Percentiles rank a stretch among this genome's conserved stretches.
Evolutionary conservation across 164 flowering plant species (phyloP).

Genomic region (Tetrastigma voinierianum): DNA sequence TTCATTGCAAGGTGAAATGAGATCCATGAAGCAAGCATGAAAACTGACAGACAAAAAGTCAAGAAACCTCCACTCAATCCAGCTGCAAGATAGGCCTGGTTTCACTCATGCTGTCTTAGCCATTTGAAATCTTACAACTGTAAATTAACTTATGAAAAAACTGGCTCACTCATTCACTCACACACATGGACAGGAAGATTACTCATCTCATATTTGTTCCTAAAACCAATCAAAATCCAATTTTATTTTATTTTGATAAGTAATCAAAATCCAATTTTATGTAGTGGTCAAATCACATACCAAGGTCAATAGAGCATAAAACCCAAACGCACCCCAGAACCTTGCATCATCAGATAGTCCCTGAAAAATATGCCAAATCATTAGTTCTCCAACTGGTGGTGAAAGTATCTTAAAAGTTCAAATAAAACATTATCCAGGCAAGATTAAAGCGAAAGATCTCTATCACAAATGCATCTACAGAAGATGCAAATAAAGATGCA

Average conservation of each 20-base stretch:
- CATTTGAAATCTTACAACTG: conserved; percentile 4
- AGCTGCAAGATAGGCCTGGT: conserved; percentile 72
- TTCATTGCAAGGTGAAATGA: conserved; percentile 38
- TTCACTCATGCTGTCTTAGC: conserved; percentile 18
- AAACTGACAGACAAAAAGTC: conserved; percentile 51
- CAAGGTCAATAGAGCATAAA: conserved; percentile 71
- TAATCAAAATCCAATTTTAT: too few relatives aligned
- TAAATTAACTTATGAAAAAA: neutral
- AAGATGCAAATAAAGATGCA: neutral
- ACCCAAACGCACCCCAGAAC: conserved; percentile 97
- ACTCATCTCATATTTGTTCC: too few relatives aligned
- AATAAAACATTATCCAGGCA: neutral
- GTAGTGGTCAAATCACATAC: conserved; percentile 34
- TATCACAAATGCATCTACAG: neutral
- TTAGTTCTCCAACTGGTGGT: neutral
- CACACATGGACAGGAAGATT: too few relatives aligned
- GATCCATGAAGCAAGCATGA: conserved; percentile 77
- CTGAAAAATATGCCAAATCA: conserved; percentile 34
- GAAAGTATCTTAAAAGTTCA: neutral
- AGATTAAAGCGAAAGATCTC: neutral
- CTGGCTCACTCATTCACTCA: neutral
- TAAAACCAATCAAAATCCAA: too few relatives aligned
- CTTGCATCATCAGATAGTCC: conserved; percentile 67
- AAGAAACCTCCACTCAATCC: conserved; percentile 92
- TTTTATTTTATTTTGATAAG: too few relatives aligned